These are phyloP conservation scores for Penicillium dipodomyicola DNA, from an alignment of 495 filamentous ascomycete genomes.

Conservation along the genomic window DNA sequence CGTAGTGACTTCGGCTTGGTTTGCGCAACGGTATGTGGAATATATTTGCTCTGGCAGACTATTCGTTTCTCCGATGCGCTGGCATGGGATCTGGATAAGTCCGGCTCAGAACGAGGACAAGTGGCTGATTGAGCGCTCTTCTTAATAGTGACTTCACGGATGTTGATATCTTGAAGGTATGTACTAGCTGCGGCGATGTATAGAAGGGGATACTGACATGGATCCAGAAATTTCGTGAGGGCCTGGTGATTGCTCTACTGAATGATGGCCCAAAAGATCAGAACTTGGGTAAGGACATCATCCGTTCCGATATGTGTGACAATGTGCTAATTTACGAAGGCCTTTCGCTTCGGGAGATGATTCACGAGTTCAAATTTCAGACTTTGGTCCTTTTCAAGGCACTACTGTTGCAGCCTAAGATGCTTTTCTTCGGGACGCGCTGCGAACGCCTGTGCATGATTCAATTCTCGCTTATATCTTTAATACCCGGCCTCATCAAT, in stretches of 20 bases:
- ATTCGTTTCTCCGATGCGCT: not conserved
- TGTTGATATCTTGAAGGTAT: slow-evolving; percentile 66
- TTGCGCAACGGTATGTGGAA: slow-evolving; percentile 79
- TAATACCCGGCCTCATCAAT: slow-evolving; percentile 87
- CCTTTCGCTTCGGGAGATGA: slow-evolving; percentile 84
- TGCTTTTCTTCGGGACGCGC: slow-evolving; percentile 96
- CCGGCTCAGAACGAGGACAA: not conserved
- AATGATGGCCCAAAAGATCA: slow-evolving; percentile 75
- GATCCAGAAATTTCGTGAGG: slow-evolving; percentile 83
- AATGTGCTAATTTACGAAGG: slow-evolving; percentile 42
- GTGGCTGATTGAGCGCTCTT: slow-evolving; percentile 20
- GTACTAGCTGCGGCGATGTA: slow-evolving; percentile 5
- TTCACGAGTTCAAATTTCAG: slow-evolving; percentile 91
- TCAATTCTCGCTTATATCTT: slow-evolving; percentile 90
- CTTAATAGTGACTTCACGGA: slow-evolving; percentile 65
- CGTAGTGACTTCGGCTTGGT: slow-evolving; percentile 93
- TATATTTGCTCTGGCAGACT: not conserved
- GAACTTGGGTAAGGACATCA: slow-evolving; percentile 65
- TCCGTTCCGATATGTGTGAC: not conserved
- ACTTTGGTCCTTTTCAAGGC: slow-evolving; percentile 93
- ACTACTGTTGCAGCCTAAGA: slow-evolving; percentile 93
- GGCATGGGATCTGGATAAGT: not conserved
- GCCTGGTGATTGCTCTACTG: slow-evolving; percentile 63
- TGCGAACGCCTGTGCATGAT: slow-evolving; percentile 97
- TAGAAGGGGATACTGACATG: slow-evolving; percentile 14